Evolutionary conservation across 352 stramenopile species (phyloP), one percentile per base, ranked within the genome.

Genomic region (Globisporangium nagaii): DNA sequence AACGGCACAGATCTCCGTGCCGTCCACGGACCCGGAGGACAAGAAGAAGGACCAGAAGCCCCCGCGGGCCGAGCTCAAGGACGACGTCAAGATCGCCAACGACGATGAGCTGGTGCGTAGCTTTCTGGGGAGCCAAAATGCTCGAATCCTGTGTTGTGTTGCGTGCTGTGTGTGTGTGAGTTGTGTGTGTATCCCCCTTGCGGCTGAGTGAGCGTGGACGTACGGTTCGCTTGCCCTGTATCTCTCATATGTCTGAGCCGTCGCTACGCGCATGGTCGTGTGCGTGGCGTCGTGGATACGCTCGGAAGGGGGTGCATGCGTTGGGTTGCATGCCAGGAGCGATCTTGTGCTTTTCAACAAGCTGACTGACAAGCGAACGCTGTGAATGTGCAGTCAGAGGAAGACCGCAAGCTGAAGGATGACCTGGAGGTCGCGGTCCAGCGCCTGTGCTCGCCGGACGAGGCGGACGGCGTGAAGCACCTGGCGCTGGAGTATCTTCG

Each of bases 401-500:
- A 98, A 62, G 93, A 98, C 60, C 79, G 89, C 58, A 86, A 90
- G 58, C 79, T 98, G 12, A 97, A 98, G 61, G 90, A 98, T 22
- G 86, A 95, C 44, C 74, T 98, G n/a, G 82, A 97, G 19, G 73
- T 89, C 17, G 86, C 92, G 9, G 90, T 98, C 20, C 70, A 63
- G 45, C 71, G 85, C 22, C 65, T 96, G 28, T 86, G 75, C 45
- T 88, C 96, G 41, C 52, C 64, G 2, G 53, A 65, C 12, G 79
- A 93, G 53, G 56, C 73, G 7, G 58, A 81, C 10, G 75, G 80
- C 58, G 79, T 91, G 30, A 92, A 95, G 58, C 68, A 86, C 51
- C 64, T 93, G 50, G 96, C 96, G 27, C 70, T 99, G n/a, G 92
- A 98, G 69, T 79, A 98, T 56, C 88, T 99, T 65, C 88, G 97